Percentiles rank a stretch among this genome's conserved stretches.
phyloP scores from a whole-genome alignment of 805 yeast genomes.

The Nakazawaea sp. region DNA sequence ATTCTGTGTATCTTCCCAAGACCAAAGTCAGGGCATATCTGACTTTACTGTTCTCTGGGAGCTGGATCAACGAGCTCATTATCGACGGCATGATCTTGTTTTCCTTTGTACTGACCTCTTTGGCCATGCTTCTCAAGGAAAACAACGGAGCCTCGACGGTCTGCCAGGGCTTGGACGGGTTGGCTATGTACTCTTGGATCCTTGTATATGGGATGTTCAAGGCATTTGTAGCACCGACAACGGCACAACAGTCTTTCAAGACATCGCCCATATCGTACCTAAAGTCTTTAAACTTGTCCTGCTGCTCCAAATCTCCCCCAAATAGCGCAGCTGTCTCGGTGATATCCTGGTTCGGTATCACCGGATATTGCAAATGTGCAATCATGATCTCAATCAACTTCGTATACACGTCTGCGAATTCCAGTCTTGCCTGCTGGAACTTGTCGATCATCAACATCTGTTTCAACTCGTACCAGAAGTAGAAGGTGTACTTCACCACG shows the following conservation, averaged over 20 bases:
- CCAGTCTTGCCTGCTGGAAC: conserved; percentile 43
- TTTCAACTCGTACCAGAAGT: conserved; percentile 84
- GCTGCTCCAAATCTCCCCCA: conserved; percentile 65
- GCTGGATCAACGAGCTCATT: conserved; percentile 56
- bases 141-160: conserved; percentile 85
- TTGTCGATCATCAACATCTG: conserved; percentile 59
- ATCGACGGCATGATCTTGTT: conserved; percentile 64
- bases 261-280: conserved; percentile 97
- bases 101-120: conserved; percentile 70
- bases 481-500: conserved; percentile 82
- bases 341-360: conserved; percentile 17
- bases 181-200: conserved; percentile 34
- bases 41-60: conserved; percentile 82
- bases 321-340: conserved; percentile 43
- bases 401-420: conserved; percentile 48
- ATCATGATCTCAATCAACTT: conserved; percentile 56
- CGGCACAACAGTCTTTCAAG: conserved; percentile 90
- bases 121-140: conserved; percentile 89
- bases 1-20: conserved; percentile 91
- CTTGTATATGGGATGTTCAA: conserved; percentile 62
- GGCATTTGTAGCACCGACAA: conserved; percentile 71
- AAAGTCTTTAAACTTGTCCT: conserved; percentile 89
- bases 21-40: conserved; percentile 92
- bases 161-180: conserved; percentile 59
- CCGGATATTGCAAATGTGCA: conserved; percentile 70